Evolutionary conservation across 768 basidiomycete genomes (phyloP), one percentile per base, ranked within the genome.

Genomic region (Serendipita sp.): DNA sequence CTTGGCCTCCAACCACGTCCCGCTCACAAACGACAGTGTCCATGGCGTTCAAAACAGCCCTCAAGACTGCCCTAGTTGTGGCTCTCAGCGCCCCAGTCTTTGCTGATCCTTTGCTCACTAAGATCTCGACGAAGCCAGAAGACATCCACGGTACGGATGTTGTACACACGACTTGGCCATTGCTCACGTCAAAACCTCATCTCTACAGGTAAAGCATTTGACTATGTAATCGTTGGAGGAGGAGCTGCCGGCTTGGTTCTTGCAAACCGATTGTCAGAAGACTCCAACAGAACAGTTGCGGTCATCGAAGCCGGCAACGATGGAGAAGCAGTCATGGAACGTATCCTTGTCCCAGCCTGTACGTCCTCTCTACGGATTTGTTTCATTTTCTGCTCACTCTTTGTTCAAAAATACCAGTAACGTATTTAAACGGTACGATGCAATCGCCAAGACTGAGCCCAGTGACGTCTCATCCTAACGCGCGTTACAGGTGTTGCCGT

Each of bases 191-290:
- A 13, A n/a, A 50, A 50, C 7, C 7, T 11, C 7, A 20, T 22
- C 45, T 58, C 22, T 58, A 22, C 24, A 58, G 53, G 30, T n/a
- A 58, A 22, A 58, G 53, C 76, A 0, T 84, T 80, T 68, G 82
- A 83, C 73, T 83, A 79, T 68, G 75, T 84, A 62, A 75, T 79
- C 66, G 74, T 72, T 17, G 78, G 78, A 56, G 78, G 79, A 53
- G 78, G 78, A 28, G 72, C 77, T 30, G 76, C 75, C 17, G 79
- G 79, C 16, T 72, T 79, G 50, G 76, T 75, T 17, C 68, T 79
- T n/a, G 78, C 78, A 3, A 69, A 72, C 28, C 73, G 79, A 44
- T 69, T 81, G 26, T 75, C 75, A 0, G 78, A 79, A 64, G 77
- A 79, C 67, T 51, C 70, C 1, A 74, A 75, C 65, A 73, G 69